Evolutionary conservation across 768 basidiomycete species (phyloP), one percentile per base, ranked within the genome.

Genomic region (Lactarius deliciosus): DNA sequence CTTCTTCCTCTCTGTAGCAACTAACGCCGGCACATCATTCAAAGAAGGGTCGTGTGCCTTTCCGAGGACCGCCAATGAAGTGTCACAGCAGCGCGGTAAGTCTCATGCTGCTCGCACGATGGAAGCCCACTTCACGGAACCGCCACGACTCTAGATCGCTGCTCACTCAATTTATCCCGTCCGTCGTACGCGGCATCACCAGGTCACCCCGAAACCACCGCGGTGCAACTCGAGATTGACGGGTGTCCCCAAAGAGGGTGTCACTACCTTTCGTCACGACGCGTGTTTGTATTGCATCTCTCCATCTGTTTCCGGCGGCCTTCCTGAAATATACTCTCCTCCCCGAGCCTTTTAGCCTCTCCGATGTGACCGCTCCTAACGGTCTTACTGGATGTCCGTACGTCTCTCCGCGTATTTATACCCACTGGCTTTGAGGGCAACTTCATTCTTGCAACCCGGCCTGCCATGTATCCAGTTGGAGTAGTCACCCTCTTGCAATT

Each of bases 381-480:
- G 22, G 43, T 28, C 38, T 41, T 57, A 40, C 22, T 54, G 38
- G 36, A 34, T 38, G 36, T n/a, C 57, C 38, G 32, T 22, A 34
- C 30, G 50, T 41, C 16, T 50, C 50, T 7, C n/a, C 43, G 13
- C 18, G 16, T 68, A 68, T 68, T 64, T 60, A 68, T 47, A 60
- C 53, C 28, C 40, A 25, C 61, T 28, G 36, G 18, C 25, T 13
- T 8, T 60, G 50, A 22, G 40, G 50, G 9, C 2, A 55, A 1
- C 57, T 53, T 57, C 54, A 58, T 61, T 22, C 47, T 50, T 55
- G n/a, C 58, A 50, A 40, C 43, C 22, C 57, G 25, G 45, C 61
- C 54, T 73, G 73, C 69, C 73, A 81, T 81, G 81, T 78, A 78
- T 57, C 76, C 80, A 41, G 76, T 81, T 71, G 79, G 80, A 72